Conservation (phyloP, 306 rosid species). For the Dryas alaskensis region DNA sequence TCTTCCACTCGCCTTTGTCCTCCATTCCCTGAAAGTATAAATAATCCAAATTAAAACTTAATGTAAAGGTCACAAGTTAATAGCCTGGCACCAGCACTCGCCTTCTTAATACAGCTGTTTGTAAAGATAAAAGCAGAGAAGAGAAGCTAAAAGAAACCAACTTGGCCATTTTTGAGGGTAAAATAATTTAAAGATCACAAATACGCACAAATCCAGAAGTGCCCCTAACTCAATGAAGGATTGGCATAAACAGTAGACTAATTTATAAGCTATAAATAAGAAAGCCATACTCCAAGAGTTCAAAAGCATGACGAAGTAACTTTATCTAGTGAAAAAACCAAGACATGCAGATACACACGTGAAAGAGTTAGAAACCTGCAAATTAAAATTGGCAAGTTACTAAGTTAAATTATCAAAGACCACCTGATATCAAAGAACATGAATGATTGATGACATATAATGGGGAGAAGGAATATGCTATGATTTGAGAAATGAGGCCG, state of each 20-base stretch:
- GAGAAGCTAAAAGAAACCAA: background rate
- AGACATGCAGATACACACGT: too few species aligned
- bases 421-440: background rate
- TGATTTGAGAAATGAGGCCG: too few species aligned
- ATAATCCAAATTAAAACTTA: background rate
- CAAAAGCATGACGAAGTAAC: too few species aligned
- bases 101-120: background rate
- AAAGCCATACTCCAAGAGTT: background rate
- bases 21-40: slow-evolving; percentile 46
- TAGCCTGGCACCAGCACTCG: background rate
- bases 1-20: slow-evolving; percentile 50
- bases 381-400: background rate
- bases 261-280: background rate
- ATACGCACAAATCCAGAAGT: background rate
- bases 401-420: background rate
- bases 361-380: background rate
- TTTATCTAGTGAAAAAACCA: too few species aligned
- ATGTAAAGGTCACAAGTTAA: background rate
- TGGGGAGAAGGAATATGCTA: background rate
- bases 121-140: background rate
- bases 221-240: background rate
- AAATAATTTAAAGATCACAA: background rate
- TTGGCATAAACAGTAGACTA: background rate
- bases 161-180: background rate
- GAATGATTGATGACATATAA: background rate